phyloP scores from a whole-genome alignment of 192 early-diverging fungal genomes.

The Ambispora gerdemannii region DNA sequence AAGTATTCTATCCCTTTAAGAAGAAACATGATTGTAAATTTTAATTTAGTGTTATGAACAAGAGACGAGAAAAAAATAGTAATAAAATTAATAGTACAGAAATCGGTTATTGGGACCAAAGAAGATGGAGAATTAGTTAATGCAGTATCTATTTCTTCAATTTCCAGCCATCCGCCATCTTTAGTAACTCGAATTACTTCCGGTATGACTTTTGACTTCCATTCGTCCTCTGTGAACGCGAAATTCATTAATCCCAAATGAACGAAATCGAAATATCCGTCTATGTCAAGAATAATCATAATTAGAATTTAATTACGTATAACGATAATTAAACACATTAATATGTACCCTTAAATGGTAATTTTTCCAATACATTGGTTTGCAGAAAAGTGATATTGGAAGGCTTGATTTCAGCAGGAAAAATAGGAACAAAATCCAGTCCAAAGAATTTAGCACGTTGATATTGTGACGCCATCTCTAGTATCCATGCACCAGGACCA shows the following conservation, averaged over 20 bases:
- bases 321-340: no score
- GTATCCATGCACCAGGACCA: not conserved
- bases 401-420: slow-evolving; percentile 1
- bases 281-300: not conserved
- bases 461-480: not conserved
- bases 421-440: slow-evolving; percentile 10
- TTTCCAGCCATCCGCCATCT: not conserved
- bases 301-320: no score
- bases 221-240: not conserved
- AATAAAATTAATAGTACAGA: not conserved
- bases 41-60: not conserved
- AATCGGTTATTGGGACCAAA: not conserved
- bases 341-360: not conserved
- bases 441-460: not conserved
- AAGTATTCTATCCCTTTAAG: not conserved
- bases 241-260: not conserved
- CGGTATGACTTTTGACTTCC: not conserved
- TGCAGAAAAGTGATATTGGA: not conserved
- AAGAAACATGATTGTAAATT: not conserved
- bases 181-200: slow-evolving; percentile 2
- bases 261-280: slow-evolving; percentile 1
- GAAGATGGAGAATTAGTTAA: not conserved
- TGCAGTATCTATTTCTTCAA: not conserved
- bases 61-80: no score
- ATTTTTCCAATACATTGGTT: not conserved